Conservation (phyloP, 169 alveolate genomes). For the Plasmodium chabaudi region DNA sequence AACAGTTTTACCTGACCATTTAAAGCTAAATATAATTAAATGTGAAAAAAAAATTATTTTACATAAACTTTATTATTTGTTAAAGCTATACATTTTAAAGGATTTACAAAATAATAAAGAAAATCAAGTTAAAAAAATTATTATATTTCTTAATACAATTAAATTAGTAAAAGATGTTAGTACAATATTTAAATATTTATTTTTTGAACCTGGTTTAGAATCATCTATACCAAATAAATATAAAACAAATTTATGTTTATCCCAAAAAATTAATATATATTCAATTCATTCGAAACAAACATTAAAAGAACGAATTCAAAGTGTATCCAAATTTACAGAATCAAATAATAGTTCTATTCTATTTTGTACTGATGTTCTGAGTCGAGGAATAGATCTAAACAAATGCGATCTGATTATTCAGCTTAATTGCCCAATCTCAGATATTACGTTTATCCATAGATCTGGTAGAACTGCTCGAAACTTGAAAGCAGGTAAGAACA, state of each 20-base stretch:
- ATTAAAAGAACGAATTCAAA: slow-evolving; percentile 58
- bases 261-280: slow-evolving; percentile 25
- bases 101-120: not conserved
- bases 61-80: slow-evolving; percentile 41
- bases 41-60: slow-evolving; percentile 40
- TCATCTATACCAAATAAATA: slow-evolving; percentile 65
- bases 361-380: slow-evolving; percentile 94
- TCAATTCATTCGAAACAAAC: slow-evolving; percentile 52
- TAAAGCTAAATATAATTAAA: slow-evolving; percentile 35
- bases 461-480: slow-evolving; percentile 97
- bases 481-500: slow-evolving; percentile 89
- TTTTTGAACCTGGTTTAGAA: slow-evolving; percentile 39
- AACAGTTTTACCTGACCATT: slow-evolving; percentile 35
- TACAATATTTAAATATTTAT: slow-evolving; percentile 26
- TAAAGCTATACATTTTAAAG: slow-evolving; percentile 7
- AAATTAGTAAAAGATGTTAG: slow-evolving; percentile 27
- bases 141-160: slow-evolving; percentile 66
- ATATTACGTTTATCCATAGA: slow-evolving; percentile 93
- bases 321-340: slow-evolving; percentile 40
- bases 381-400: slow-evolving; percentile 96
- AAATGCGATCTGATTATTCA: slow-evolving; percentile 94
- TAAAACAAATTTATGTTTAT: slow-evolving; percentile 16
- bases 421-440: slow-evolving; percentile 93
- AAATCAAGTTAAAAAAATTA: slow-evolving; percentile 35
- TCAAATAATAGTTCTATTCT: slow-evolving; percentile 80